phyloP scores from a whole-genome alignment of 2,329 filamentous ascomycete species.

The Colletotrichum lini region DNA sequence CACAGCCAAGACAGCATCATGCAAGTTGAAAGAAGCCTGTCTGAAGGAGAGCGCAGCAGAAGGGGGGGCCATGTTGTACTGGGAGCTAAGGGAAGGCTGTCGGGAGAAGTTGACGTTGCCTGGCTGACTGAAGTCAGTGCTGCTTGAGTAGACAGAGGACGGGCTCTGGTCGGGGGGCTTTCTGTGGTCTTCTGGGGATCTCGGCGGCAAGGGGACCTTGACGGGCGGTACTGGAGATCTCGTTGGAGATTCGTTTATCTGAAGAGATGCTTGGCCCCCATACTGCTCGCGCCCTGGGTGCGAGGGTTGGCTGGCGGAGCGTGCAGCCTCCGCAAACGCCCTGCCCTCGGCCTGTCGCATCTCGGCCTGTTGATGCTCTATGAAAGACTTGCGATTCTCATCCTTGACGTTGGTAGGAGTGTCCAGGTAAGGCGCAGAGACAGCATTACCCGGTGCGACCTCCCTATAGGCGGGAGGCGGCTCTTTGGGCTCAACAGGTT shows the following conservation, averaged over 20 bases:
- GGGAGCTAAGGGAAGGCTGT: constrained; percentile 38
- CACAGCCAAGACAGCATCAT: constrained; percentile 61
- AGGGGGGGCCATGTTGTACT: constrained; percentile 45
- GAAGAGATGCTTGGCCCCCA: constrained; percentile 45
- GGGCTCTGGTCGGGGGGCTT: constrained; percentile 59
- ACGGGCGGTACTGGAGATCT: constrained; percentile 35
- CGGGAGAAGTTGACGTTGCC: constrained; percentile 37
- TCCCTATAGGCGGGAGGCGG: constrained; percentile 35
- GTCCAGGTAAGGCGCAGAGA: constrained; percentile 60
- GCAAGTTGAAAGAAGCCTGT: constrained; percentile 56
- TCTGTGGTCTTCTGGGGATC: constrained; percentile 43
- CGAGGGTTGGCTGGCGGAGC: constrained; percentile 49
- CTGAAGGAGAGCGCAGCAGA: constrained; percentile 46
- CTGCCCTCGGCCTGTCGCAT: constrained; percentile 73
- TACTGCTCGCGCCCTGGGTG: constrained; percentile 49
- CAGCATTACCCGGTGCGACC: constrained; percentile 51
- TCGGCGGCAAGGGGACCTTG: constrained; percentile 45
- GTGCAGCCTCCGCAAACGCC: constrained; percentile 68
- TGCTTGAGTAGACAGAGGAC: constrained; percentile 47
- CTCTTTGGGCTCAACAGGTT: constrained; percentile 27
- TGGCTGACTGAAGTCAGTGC: constrained; percentile 36
- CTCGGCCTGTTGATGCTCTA: constrained; percentile 71
- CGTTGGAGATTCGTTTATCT: constrained; percentile 44
- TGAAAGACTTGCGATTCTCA: constrained; percentile 70
- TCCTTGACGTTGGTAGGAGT: constrained; percentile 58